Conservation (phyloP, 2,329 filamentous ascomycete genomes). For the Cercospora sp. region DNA sequence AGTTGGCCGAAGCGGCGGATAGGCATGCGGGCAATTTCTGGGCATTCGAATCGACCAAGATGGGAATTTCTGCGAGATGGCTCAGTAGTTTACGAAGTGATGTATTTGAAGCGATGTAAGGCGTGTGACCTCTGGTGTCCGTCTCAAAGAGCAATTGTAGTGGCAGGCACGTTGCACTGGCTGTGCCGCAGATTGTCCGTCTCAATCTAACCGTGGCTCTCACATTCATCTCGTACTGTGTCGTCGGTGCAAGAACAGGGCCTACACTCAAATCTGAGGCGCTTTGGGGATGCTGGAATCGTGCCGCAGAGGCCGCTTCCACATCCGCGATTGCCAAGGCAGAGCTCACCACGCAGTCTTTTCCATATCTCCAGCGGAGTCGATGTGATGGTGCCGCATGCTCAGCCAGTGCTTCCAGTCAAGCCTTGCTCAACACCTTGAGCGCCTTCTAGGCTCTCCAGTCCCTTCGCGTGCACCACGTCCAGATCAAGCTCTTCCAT, state of each 20-base stretch:
- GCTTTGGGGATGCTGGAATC: neutral
- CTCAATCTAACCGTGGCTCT: neutral
- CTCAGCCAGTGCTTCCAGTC: slow-evolving; percentile 35
- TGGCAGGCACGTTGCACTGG: neutral
- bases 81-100: neutral
- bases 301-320: neutral
- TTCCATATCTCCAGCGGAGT: neutral
- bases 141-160: neutral
- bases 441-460: slow-evolving; percentile 44
- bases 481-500: slow-evolving; percentile 91
- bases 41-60: neutral
- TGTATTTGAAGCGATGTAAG: neutral
- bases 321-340: neutral
- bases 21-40: neutral
- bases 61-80: neutral
- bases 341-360: neutral
- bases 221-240: neutral
- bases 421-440: slow-evolving; percentile 44
- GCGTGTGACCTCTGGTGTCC: neutral
- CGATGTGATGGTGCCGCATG: neutral
- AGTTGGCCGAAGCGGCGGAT: neutral
- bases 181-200: neutral
- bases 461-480: slow-evolving; percentile 59
- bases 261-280: neutral
- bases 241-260: neutral